These are phyloP conservation scores for Thermothielavioides terrestris DNA, from an alignment of 495 filamentous ascomycete genomes.

Conservation along the genomic window DNA sequence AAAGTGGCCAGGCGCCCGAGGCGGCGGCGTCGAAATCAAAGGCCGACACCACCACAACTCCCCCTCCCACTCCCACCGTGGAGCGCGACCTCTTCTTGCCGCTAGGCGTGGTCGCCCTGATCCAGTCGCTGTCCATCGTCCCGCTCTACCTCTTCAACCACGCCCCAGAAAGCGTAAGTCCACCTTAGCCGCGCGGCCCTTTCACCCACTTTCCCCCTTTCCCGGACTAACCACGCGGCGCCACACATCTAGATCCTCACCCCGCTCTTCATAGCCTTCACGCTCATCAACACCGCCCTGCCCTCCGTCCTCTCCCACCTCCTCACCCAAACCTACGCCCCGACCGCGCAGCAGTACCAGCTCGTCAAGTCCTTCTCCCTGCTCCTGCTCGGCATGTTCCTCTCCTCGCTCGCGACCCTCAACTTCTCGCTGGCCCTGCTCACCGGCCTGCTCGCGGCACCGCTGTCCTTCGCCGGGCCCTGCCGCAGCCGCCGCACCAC, in stretches of 20 bases:
- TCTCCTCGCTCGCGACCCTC: slow-evolving; percentile 86
- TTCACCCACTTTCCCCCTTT: not conserved
- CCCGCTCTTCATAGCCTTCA: slow-evolving; percentile 48
- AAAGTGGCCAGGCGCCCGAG: slow-evolving; percentile 52
- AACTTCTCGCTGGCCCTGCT: slow-evolving; percentile 92
- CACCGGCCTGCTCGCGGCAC: slow-evolving; percentile 67
- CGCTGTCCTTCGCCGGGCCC: slow-evolving; percentile 62
- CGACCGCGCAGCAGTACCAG: slow-evolving; percentile 56
- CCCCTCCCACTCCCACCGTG: slow-evolving; percentile 20
- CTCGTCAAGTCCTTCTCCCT: slow-evolving; percentile 88
- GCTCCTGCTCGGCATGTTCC: slow-evolving; percentile 79
- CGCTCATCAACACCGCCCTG: slow-evolving; percentile 49
- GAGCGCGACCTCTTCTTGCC: slow-evolving; percentile 78
- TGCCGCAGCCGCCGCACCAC: slow-evolving; percentile 29
- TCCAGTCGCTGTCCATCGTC: slow-evolving; percentile 70
- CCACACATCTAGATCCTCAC: slow-evolving; percentile 43
- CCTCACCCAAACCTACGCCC: slow-evolving; percentile 38
- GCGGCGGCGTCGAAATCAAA: slow-evolving; percentile 12
- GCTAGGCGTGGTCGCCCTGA: slow-evolving; percentile 56
- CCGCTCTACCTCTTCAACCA: slow-evolving; percentile 87
- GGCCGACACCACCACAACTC: slow-evolving; percentile 13
- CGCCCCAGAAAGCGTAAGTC: slow-evolving; percentile 52
- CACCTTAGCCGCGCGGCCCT: too few relatives aligned
- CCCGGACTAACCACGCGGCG: slow-evolving; percentile 13
- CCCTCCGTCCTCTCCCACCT: slow-evolving; percentile 48